These are phyloP conservation scores for Candida tallmaniae DNA, from an alignment of 805 yeast genomes.

Conservation along the genomic window DNA sequence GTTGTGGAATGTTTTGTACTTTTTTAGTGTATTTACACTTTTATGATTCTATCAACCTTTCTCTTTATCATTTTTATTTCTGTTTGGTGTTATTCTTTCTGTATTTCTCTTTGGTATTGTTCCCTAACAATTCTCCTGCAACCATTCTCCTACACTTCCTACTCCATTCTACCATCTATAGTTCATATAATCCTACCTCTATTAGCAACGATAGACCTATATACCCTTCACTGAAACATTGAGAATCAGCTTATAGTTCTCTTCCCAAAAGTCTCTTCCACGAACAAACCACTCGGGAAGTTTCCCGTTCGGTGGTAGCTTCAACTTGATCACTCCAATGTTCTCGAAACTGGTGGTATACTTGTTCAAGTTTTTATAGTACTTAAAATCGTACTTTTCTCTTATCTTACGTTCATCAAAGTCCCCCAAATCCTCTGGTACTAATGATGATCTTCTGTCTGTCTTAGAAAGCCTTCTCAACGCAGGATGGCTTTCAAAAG, in stretches of 20 bases:
- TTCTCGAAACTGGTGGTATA: slow-evolving; percentile 27
- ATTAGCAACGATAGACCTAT: too few species aligned
- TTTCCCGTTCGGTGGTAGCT: slow-evolving; percentile 56
- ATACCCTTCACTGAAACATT: too few species aligned
- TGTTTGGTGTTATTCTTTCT: too few species aligned
- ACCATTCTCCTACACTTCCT: too few species aligned
- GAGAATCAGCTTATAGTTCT: slow-evolving; percentile 24
- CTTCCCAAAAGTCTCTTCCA: slow-evolving; percentile 67
- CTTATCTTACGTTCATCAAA: slow-evolving; percentile 13
- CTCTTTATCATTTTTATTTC: too few species aligned
- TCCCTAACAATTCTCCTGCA: too few species aligned
- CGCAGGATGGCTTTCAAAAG: slow-evolving; percentile 7
- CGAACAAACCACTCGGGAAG: slow-evolving; percentile 74
- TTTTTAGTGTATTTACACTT: too few species aligned
- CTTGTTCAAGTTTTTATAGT: slow-evolving; percentile 40
- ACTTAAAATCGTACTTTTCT: slow-evolving; percentile 26
- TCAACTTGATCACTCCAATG: slow-evolving; percentile 38
- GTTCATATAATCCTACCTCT: too few species aligned
- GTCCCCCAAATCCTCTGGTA: slow-evolving; percentile 10
- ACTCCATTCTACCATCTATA: too few species aligned
- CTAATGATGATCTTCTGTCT: slow-evolving; percentile 8
- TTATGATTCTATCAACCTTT: too few species aligned
- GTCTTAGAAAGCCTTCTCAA: slow-evolving; percentile 5
- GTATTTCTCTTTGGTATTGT: too few species aligned
- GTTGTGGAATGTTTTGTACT: too few species aligned